Evolutionary conservation across 768 basidiomycete genomes (phyloP), one percentile per base, ranked within the genome.

Genomic region (Rhodotorula kratochvilovae): DNA sequence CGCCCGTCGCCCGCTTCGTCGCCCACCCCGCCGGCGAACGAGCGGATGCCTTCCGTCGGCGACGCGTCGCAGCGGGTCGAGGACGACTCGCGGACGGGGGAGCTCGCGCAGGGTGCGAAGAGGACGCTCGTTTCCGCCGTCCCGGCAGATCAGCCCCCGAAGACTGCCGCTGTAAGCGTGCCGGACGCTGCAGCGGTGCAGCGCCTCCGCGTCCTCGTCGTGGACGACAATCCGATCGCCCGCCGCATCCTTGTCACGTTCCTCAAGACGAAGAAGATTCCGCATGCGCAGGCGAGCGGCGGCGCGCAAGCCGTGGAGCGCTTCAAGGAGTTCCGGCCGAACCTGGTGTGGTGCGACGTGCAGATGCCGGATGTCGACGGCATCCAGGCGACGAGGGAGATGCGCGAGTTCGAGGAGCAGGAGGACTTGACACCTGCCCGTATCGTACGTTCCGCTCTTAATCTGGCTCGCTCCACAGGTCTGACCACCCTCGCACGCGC

Each of bases 191-290:
- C 23, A 7, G 25, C 43, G 17, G 43, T n/a, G n/a, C n/a, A 45
- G 19, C 45, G 12, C 23, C 23, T 31, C n/a, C 27, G 43, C 5
- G 19, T 31, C 43, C 63, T 64, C 54, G 45, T 64, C 42, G 54
- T 64, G 12, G 63, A 64, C 45, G 63, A 64, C 55, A 64, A 64
- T 43, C 23, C 29, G 13, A 45, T 64, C 54, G 63, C 63, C 3
- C 42, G 63, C 12, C 53, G 63, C 10, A 31, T 64, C 23, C 45
- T 56, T 12, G 8, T 5, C 42, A 64, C 63, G 16, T 64, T 15
- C n/a, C 55, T 56, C 43, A 55, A 48, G 45, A 56, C 53, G 8
- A 56, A 42, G 35, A 7, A 19, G 27, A 17, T 45, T 54, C 3
- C 19, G 2, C 46, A 17, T 23, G 63, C 27, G 21, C 54, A 64